Conservation (phyloP, 805 yeast genomes). For the Barnettozyma vustinii region DNA sequence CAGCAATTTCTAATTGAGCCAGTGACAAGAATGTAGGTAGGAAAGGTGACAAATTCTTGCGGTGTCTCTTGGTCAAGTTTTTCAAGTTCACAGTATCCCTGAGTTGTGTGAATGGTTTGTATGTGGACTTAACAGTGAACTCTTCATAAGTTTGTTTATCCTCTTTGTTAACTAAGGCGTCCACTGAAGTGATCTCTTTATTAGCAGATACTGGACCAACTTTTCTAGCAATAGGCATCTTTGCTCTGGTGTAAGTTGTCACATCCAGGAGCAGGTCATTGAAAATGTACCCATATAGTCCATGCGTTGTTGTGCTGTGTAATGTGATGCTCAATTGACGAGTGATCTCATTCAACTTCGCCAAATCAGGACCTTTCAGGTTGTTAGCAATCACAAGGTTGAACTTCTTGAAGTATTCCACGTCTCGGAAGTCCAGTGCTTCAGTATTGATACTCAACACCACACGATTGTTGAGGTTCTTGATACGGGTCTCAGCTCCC, state of each 20-base stretch:
- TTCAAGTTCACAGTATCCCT: slow-evolving; percentile 25
- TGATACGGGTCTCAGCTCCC: slow-evolving; percentile 49
- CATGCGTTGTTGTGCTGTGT: slow-evolving; percentile 65
- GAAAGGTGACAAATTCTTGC: slow-evolving; percentile 48
- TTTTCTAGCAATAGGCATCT: slow-evolving; percentile 42
- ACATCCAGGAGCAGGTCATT: slow-evolving; percentile 69
- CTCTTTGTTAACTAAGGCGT: slow-evolving; percentile 27
- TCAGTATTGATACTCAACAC: slow-evolving; percentile 40
- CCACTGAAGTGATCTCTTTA: slow-evolving; percentile 38
- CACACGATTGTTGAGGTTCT: slow-evolving; percentile 79
- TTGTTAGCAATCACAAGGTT: slow-evolving; percentile 78
- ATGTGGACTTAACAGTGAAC: slow-evolving; percentile 33
- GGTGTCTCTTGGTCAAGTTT: slow-evolving; percentile 30
- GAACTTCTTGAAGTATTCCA: slow-evolving; percentile 45
- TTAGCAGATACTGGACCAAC: slow-evolving; percentile 43
- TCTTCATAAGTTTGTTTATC: slow-evolving; percentile 33
- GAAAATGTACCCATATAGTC: slow-evolving; percentile 78
- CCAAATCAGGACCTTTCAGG: slow-evolving; percentile 35
- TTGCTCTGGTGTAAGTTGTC: slow-evolving; percentile 47
- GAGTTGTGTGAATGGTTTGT: slow-evolving; percentile 31
- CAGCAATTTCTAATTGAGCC: slow-evolving; percentile 37
- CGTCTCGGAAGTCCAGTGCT: slow-evolving; percentile 16
- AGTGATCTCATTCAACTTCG: slow-evolving; percentile 47
- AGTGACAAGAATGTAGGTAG: slow-evolving; percentile 57
- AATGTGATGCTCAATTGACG: slow-evolving; percentile 58